Conservation (phyloP, 1,284 basidiomycete species). For the Cystobasidium sp. region DNA sequence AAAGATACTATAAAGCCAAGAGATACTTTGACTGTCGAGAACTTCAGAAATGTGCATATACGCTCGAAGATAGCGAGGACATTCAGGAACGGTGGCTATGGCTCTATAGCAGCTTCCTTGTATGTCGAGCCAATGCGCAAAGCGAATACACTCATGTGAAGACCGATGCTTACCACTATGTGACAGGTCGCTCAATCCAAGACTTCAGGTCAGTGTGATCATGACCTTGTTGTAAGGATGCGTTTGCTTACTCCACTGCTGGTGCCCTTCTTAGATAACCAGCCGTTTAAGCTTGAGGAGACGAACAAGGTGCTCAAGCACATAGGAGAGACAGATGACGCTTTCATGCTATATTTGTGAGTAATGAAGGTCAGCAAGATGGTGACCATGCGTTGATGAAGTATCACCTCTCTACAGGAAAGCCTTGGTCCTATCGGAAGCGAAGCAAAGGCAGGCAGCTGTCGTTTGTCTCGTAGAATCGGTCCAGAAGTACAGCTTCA, state of each 20-base stretch:
- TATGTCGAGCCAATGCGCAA: neutral
- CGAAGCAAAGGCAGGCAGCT: constrained; percentile 79
- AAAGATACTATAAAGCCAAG: constrained; percentile 69
- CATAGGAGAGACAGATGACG: constrained; percentile 61
- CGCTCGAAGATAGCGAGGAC: constrained; percentile 68
- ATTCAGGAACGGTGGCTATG: constrained; percentile 76
- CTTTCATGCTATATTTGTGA: constrained; percentile 84
- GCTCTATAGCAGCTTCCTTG: constrained; percentile 73
- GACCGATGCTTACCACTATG: neutral
- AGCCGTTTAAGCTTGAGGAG: constrained; percentile 64
- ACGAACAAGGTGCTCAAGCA: constrained; percentile 56
- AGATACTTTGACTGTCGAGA: constrained; percentile 79
- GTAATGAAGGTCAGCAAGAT: constrained; percentile 51
- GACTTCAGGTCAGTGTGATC: neutral
- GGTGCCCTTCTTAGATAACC: constrained; percentile 34
- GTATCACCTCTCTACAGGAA: constrained; percentile 63
- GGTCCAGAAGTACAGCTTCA: constrained; percentile 83
- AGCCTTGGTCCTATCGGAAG: constrained; percentile 75
- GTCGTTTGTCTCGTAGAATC: constrained; percentile 80
- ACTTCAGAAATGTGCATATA: constrained; percentile 72
- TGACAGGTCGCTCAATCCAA: constrained; percentile 9
- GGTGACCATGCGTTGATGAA: neutral
- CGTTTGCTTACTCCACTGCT: constrained; percentile 34
- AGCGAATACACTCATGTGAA: neutral
- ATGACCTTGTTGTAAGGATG: neutral